Base-by-base conservation (phyloP, 2,329 filamentous ascomycete species). In the Sclerotinia sclerotiorum region DNA sequence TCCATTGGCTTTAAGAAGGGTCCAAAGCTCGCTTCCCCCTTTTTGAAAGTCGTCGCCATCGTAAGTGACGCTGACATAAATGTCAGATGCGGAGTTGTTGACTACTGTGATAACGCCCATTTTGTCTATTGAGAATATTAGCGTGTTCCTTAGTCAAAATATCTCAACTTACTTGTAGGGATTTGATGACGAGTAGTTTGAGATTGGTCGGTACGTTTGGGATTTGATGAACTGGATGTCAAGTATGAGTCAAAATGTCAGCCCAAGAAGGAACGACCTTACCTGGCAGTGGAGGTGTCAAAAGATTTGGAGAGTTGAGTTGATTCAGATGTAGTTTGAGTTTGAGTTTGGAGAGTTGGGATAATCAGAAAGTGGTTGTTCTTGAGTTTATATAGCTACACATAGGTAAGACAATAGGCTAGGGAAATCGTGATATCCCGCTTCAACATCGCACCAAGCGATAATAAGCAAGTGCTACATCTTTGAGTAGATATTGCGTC, bases 301-400 rank as follows among this genome's bases (percentile, higher is more conserved):
- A 42, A 65, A 56, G 8, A n/a, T 35, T 56, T 48, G 39, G 19
- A 29, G 49, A 42, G 27, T 27, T 32, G 21, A 46, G 51, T 46
- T 13, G 54, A n/a, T n/a, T 66, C 4, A 17, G 29, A 21, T n/a
- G 24, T 35, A 8, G 7, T 57, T 11, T 65, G 51, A 35, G 63
- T 7, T 60, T 65, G 52, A 35, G 63, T 4, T 60, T 65, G 51
- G 51, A 51, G n/a, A 58, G 29, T 58, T 39, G 29, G 3, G 10
- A 55, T 55, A 10, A n/a, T 21, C 1, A 11, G 24, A 58, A 19
- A 27, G 35, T n/a, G 35, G n/a, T 46, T 44, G 24, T 56, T 48
- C 39, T 65, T 27, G 21, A 11, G 54, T 58, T 58, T 66, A 66
- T 66, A 66, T 66, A 66, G 49, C 44, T 58, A 10, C 29, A 21